Percentiles rank a stretch among this genome's conserved stretches.
Conservation (phyloP, 2,329 filamentous ascomycete genomes). For the Hymenoscyphus scutula region DNA sequence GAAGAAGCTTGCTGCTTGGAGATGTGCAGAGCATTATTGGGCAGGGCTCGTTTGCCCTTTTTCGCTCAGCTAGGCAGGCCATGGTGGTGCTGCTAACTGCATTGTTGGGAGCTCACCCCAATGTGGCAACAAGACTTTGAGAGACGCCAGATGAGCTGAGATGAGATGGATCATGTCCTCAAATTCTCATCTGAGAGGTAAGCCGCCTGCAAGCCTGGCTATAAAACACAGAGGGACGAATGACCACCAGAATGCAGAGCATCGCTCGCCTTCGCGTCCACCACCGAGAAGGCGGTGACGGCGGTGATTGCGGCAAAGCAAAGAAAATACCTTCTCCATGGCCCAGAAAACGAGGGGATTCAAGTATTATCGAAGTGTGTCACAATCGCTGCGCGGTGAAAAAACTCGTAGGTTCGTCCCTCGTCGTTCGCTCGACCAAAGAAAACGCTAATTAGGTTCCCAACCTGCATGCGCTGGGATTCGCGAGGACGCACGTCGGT, state of each 20-base stretch:
- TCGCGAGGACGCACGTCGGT: too few species aligned
- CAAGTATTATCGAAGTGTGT: background rate
- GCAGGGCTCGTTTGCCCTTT: background rate
- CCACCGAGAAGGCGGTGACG: background rate
- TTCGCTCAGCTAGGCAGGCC: background rate
- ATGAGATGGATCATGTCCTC: background rate
- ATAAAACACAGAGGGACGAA: background rate
- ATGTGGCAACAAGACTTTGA: background rate
- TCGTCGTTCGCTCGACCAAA: too few species aligned
- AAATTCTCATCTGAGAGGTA: conserved; percentile 2
- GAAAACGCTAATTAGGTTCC: too few species aligned
- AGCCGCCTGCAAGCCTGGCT: background rate
- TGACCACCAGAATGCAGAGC: background rate
- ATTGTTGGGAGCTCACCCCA: background rate
- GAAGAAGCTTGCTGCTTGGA: background rate
- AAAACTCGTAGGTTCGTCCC: background rate
- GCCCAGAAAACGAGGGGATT: background rate
- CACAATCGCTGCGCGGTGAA: background rate
- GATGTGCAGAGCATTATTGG: background rate
- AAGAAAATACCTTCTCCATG: background rate
- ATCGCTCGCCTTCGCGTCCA: background rate
- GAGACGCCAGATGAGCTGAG: background rate
- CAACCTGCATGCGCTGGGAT: too few species aligned
- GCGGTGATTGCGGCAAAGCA: background rate
- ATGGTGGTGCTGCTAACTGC: background rate